Base-by-base conservation (phyloP, 1,284 basidiomycete genomes). In the Veloboletus limbatus region DNA sequence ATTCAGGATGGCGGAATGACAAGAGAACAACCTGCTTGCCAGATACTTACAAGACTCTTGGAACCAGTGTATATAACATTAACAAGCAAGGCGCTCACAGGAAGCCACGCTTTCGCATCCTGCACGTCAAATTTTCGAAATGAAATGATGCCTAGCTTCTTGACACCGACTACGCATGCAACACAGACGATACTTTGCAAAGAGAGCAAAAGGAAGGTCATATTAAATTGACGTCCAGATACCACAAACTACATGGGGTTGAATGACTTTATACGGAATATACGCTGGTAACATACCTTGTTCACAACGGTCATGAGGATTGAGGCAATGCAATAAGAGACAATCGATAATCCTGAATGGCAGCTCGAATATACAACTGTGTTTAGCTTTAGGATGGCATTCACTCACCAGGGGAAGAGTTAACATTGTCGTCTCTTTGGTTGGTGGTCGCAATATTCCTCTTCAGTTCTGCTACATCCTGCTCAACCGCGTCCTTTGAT, bases 281-380 rank as follows among this genome's bases (percentile, higher is more conserved):
- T 18, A 13, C 28, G 24, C 8, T n/a, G 28, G 21, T 18, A 28
- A 20, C 75, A 36, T 52, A 92, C 93, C 78, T 99, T 98, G 77
- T 98, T 98, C 52, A 97, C 83, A 38, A 99, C 81, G 0, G 97
- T 99, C 97, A 99, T 99, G 47, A 94, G 75, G 59, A 99, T 97
- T 32, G 92, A 95, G 3, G 96, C 92, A 22, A 88, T 58, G 65
- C 97, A 99, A 69, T 99, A 99, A 61, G 87, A 91, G 49, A 89
- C 53, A 54, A 98, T 88, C 25, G 95, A 85, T 8, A 88, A 74
- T 27, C 85, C 84, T 80, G 66, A n/a, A 48, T 13, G 4, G 13
- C 3, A 2, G 16, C 10, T 54, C 27, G 8, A 27, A 39, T 20
- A 34, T 16, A 17, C n/a, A n/a, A n/a, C 10, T 21, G 35, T 20